These are phyloP conservation scores for Gautieria morchelliformis DNA, from an alignment of 768 basidiomycete genomes.

Conservation along the genomic window DNA sequence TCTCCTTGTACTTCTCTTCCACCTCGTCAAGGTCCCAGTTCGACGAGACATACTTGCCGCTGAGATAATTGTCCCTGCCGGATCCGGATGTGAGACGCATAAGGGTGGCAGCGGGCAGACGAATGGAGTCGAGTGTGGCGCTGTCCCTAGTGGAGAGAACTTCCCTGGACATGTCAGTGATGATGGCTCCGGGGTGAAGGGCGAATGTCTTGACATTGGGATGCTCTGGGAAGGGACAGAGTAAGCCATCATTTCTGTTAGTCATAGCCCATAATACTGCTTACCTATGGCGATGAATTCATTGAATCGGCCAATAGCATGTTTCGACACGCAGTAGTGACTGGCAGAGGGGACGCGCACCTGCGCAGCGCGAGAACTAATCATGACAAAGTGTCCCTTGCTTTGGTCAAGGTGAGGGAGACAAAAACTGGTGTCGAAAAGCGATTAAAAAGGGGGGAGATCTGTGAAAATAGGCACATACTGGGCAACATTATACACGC, in stretches of 20 bases:
- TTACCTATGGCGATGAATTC: constrained; percentile 9
- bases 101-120: constrained; percentile 14
- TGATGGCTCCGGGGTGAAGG: constrained; percentile 9
- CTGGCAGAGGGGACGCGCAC: constrained; percentile 1
- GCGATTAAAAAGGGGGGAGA: no score
- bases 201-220: constrained; percentile 3
- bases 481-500: no score
- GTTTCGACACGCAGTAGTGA: constrained; percentile 8
- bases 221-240: neutral
- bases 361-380: neutral
- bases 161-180: constrained; percentile 12
- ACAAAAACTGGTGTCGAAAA: no score
- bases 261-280: neutral
- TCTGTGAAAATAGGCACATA: no score
- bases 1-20: neutral
- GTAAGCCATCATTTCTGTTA: neutral
- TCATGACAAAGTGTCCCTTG: no score
- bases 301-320: constrained; percentile 1
- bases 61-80: neutral
- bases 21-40: constrained; percentile 5
- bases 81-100: neutral
- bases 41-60: neutral
- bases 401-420: no score
- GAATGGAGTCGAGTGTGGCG: constrained; percentile 9
- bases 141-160: constrained; percentile 6